Conservation (phyloP, 2,329 filamentous ascomycete genomes). For the Magnaporthiopsis incrustans region DNA sequence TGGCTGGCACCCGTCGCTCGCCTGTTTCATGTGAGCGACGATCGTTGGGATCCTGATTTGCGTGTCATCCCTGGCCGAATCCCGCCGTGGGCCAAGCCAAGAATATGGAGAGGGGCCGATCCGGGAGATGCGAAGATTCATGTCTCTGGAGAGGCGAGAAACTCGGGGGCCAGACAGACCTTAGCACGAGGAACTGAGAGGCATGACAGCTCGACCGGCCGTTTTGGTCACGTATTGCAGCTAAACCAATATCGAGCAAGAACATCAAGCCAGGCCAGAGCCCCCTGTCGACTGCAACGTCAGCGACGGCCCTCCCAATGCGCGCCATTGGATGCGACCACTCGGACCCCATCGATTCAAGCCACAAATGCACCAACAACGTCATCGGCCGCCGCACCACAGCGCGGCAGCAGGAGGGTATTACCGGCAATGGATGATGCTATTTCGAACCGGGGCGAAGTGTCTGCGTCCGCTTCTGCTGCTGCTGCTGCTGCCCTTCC, state of each 20-base stretch:
- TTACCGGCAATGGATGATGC: no score
- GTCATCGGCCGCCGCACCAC: conserved; percentile 3
- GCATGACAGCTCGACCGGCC: neutral
- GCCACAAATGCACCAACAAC: conserved; percentile 7
- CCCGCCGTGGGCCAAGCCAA: neutral
- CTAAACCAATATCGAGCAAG: neutral
- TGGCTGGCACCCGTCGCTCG: neutral
- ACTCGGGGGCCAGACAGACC: no score
- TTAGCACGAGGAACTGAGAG: no score
- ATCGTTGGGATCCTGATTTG: neutral
- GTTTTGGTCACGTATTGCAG: neutral
- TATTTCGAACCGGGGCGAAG: no score
- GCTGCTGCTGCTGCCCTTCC: no score
- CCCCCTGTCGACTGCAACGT: conserved; percentile 1
- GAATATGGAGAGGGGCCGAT: neutral
- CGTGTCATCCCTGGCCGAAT: neutral
- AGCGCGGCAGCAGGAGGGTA: neutral
- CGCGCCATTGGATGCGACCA: neutral
- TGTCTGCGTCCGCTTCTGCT: no score
- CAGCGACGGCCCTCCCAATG: neutral
- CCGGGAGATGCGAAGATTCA: neutral
- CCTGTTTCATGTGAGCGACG: neutral
- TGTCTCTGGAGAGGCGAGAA: neutral
- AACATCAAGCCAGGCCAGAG: neutral
- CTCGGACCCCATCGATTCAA: neutral